A percentile compares a stretch with the other conserved stretches of the same genome.
phyloP scores from a whole-genome alignment of 345 rosid species.

The Eucalyptus sp. region DNA sequence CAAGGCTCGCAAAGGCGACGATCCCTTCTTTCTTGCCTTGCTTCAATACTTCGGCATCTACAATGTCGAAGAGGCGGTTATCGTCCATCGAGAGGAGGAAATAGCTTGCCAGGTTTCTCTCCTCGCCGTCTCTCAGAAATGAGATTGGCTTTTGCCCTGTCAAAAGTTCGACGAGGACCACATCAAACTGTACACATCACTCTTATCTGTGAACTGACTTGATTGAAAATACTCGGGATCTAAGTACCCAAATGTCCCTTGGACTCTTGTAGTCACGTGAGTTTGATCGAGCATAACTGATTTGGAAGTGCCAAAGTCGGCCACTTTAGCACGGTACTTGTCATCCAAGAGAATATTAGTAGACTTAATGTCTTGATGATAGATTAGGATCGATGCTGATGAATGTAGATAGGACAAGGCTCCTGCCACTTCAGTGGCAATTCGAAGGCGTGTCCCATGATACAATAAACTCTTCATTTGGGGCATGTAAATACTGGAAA shows the following conservation, averaged over 20 bases:
- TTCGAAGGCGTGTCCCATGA: background rate
- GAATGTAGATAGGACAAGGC: background rate
- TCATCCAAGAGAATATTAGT: background rate
- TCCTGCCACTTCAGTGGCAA: background rate
- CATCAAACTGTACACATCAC: background rate
- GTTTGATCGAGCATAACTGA: background rate
- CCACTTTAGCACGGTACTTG: background rate
- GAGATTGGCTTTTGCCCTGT: background rate
- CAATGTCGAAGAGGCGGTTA: background rate
- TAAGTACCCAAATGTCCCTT: background rate
- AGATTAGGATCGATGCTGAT: background rate
- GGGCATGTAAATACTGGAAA: background rate
- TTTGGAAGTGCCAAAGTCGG: background rate
- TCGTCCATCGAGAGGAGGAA: background rate
- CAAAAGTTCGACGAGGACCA: background rate
- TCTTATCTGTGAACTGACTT: background rate
- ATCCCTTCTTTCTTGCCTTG: background rate
- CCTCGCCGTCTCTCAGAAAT: background rate
- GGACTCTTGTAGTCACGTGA: background rate
- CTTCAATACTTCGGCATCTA: background rate
- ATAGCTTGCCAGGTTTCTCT: background rate
- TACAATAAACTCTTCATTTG: background rate
- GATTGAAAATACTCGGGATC: background rate
- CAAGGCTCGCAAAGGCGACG: background rate
- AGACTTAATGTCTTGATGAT: background rate